Base-by-base conservation (phyloP, 495 filamentous ascomycete species). In the Neurospora sp. region DNA sequence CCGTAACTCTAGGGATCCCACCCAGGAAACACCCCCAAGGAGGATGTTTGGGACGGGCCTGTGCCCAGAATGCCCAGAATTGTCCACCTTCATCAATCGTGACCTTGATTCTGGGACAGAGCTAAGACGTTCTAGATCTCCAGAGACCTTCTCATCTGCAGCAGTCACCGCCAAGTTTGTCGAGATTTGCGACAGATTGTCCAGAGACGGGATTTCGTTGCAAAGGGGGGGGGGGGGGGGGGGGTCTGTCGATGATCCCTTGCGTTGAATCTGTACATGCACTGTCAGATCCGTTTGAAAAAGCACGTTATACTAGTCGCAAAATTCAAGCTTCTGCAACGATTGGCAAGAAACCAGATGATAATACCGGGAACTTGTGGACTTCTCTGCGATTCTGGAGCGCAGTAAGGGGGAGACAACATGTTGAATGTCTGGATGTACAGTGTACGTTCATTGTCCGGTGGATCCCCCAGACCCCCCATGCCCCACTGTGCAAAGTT, bases 61-160 rank as follows among this genome's bases (percentile, higher is more conserved):
- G 41, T 72, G 6, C 35, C 53, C 71, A 69, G n/a, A n/a, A 46
- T 12, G 71, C 10, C 71, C 41, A 72, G 18, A 69, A n/a, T 68
- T 35, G 53, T 31, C 8, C 14, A 18, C 69, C 44, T 71, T 39
- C 27, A 61, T 68, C 39, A 59, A 72, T 40, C 65, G 70, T 71
- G 40, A 31, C 78, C 77, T 74, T 78, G 77, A 77, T 77, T 59
- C 68, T 74, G 69, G 71, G 70, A 75, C 35, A 48, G 18, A 71
- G 35, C 31, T 65, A 22, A 53, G 9, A 39, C 10, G 77, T 74
- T 77, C 78, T 74, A 78, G 78, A 76, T 61, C 75, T 35, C 22
- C 69, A 16, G 71, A 76, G 78, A 76, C 77, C 74, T 75, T 70
- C 74, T 72, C 74, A 38, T 74, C 35, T 65, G 53, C 53, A 65